Evolutionary conservation across 768 basidiomycete species (phyloP).

Genomic region (Trametopsis cervina): DNA sequence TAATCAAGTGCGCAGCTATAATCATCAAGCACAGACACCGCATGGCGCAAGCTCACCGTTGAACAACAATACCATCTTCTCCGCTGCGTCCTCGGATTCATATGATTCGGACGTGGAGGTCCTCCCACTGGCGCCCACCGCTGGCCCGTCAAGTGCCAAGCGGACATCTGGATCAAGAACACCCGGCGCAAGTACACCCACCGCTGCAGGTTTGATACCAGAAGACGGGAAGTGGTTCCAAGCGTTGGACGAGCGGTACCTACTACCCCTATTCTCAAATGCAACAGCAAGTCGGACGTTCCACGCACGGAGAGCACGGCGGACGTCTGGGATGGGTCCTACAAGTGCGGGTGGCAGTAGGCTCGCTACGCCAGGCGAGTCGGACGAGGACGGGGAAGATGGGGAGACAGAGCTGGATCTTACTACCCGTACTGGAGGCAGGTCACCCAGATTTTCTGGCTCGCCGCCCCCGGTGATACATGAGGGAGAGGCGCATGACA

Average conservation of each 20-base stretch:
- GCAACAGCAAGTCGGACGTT: slow-evolving; percentile 84
- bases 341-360: slow-evolving; percentile 19
- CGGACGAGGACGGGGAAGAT: slow-evolving; percentile 33
- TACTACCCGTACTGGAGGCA: slow-evolving; percentile 7
- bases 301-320: slow-evolving; percentile 67
- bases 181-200: not conserved
- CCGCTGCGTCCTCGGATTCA: slow-evolving; percentile 68
- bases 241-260: slow-evolving; percentile 86
- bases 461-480: slow-evolving; percentile 19
- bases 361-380: slow-evolving; percentile 26
- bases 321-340: slow-evolving; percentile 27
- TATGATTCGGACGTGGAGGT: slow-evolving; percentile 77
- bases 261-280: slow-evolving; percentile 89
- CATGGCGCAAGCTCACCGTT: slow-evolving; percentile 7
- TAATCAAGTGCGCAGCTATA: slow-evolving; percentile 35
- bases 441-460: slow-evolving; percentile 8
- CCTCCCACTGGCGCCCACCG: slow-evolving; percentile 53
- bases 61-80: slow-evolving; percentile 39
- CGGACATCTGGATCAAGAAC: slow-evolving; percentile 1
- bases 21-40: slow-evolving; percentile 44
- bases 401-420: slow-evolving; percentile 22
- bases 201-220: not conserved
- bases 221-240: slow-evolving; percentile 97
- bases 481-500: slow-evolving; percentile 36
- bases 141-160: not conserved